Base-by-base conservation (phyloP, 2,329 filamentous ascomycete genomes). In the Coniosporium tulheliwenetii region DNA sequence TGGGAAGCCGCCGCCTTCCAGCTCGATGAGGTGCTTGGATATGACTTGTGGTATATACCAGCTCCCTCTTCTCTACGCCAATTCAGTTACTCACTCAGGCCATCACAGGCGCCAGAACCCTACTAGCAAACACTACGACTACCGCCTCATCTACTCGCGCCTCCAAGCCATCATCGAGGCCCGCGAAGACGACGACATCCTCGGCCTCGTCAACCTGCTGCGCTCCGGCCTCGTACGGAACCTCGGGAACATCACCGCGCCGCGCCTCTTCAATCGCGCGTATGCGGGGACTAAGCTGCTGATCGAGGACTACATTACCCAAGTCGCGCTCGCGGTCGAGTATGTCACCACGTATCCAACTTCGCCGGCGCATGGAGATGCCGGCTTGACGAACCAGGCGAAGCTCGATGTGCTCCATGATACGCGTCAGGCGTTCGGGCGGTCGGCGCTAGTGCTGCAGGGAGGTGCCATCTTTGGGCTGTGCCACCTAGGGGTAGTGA, bases 401-500 rank as follows among this genome's bases (percentile, higher is more conserved):
- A 94, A 93, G 63, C 66, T 93, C 41, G 84, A 93, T 60, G 75
- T 93, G 42, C 69, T 94, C 40, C 83, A 91, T 51, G 85, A 93
- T 59, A 85, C 85, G 8, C 72, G 87, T 9, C 85, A 91, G 56
- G 84, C 85, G 0, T 93, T 93, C 61, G 89, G 87, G 8, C 72
- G 86, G 47, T 91, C 80, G 42, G 86, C 83, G 1, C 69, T 95
- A 16, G 81, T 95, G 4, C 62, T 95, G 1, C 86, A 95, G 57
- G 87, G 87, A 38, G 87, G 89, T 10, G 83, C 85, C 35, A 89
- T 93, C 43, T 94, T 95, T 52, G 87, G 87, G 2, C 64, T 94
- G 8, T 94, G 85, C 51, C 89, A 95, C 59, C 60, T 95, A 4
- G 87, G 87, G 5, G 85, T 95, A 5, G 83, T 93, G 33, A 93